Base-by-base conservation (phyloP, 2,329 filamentous ascomycete genomes). In the Furcasterigmium furcatum region DNA sequence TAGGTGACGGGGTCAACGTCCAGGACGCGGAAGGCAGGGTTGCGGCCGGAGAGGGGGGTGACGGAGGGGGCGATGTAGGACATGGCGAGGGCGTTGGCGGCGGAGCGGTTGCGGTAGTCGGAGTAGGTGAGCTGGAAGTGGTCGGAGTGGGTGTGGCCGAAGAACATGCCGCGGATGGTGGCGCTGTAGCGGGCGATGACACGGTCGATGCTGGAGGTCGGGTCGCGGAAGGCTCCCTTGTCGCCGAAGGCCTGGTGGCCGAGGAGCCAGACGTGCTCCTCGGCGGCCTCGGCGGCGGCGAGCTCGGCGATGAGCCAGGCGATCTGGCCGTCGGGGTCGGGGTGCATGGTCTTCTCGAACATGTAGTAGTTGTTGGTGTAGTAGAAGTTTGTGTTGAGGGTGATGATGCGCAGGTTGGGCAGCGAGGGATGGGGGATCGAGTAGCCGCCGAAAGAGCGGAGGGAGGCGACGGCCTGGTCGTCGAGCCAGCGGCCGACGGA, bases 11-110 rank as follows among this genome's bases (percentile, higher is more conserved):
- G 74, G 54, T 83, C 79, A 46, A 83, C 70, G 14, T 74, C 68
- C 61, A 82, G 81, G 35, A 82, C 70, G 40, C 77, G 74, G 61
- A 82, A 83, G 4, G 77, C 70, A 1, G 79, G 75, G n/a, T n/a
- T n/a, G 51, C 76, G 71, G 24, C 74, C 78, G 1, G 72, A 76
- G 2, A 68, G 79, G 0, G 78, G 79, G 7, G 76, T 77, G 54
- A 82, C 63, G 2, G 72, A 76, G 1, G 77, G 76, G 1, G 68
- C 71, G 38, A 82, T 70, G 55, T 80, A 81, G 4, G 74, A 76
- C n/a, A 73, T 67, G 25, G 70, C 68, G 9, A 66, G 59, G 2
- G 78, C 77, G 41, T 69, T 73, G 9, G 62, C 53, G 32, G 66
- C 66, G 3, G 56, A 65, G 14, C 63, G 71, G 27, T 61, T 54